phyloP scores from a whole-genome alignment of 2,329 filamentous ascomycete species.

The Exophiala sideris region DNA sequence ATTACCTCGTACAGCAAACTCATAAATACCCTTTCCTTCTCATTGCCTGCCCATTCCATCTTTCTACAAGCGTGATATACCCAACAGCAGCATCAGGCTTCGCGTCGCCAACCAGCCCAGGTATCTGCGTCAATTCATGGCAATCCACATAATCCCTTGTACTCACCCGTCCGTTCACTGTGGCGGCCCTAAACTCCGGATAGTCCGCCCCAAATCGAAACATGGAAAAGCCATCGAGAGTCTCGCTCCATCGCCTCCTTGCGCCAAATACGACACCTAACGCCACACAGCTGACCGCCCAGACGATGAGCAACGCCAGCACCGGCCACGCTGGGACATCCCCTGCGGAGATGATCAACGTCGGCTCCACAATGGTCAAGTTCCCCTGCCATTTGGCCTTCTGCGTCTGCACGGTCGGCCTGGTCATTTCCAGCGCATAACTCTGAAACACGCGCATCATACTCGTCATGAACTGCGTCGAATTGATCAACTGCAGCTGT shows the following conservation, averaged over 20 bases:
- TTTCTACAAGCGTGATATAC: constrained; percentile 3
- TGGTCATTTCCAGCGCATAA: constrained; percentile 5
- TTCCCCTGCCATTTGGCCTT: neutral
- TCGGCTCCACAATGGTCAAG: neutral
- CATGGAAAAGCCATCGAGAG: constrained; percentile 17
- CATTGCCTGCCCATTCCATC: neutral
- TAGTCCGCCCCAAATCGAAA: constrained; percentile 14
- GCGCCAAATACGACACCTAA: constrained; percentile 15
- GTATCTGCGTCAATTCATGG: neutral
- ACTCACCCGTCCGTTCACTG: neutral
- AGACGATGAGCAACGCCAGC: constrained; percentile 7
- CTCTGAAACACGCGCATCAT: neutral
- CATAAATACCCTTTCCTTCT: neutral
- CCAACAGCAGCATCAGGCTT: constrained; percentile 5
- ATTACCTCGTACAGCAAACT: neutral
- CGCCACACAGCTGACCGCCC: constrained; percentile 7
- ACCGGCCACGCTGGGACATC: neutral
- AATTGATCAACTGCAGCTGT: constrained; percentile 5
- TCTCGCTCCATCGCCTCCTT: constrained; percentile 15
- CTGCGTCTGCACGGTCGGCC: neutral
- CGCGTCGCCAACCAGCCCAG: constrained; percentile 14
- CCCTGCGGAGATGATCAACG: neutral
- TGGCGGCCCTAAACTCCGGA: neutral
- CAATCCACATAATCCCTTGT: neutral
- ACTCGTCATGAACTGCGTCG: neutral